These are phyloP conservation scores for Eucalyptus leucophloia DNA, from an alignment of 345 rosid genomes.

Conservation along the genomic window DNA sequence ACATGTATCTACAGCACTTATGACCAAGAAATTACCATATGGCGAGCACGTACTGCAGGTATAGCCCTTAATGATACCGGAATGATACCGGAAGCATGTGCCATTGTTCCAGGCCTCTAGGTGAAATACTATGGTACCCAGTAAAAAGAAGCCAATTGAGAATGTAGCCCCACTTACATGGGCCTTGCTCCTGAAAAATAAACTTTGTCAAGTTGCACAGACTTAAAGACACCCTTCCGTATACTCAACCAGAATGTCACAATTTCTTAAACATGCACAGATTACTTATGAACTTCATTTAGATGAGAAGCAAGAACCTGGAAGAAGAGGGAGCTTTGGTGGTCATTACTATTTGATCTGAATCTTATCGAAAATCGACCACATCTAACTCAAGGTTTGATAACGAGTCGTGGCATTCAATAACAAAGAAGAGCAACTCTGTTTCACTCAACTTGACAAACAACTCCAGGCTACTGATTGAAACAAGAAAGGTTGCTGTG, in stretches of 20 bases:
- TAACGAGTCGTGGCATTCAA: fast-evolving
- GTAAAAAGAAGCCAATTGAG: not conserved
- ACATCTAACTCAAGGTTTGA: too few relatives aligned
- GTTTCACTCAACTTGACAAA: too few relatives aligned
- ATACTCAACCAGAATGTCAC: not conserved
- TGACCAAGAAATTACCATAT: too few relatives aligned
- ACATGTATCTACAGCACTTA: too few relatives aligned
- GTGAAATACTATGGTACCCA: not conserved
- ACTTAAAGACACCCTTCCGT: not conserved
- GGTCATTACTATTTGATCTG: too few relatives aligned
- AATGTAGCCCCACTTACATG: not conserved
- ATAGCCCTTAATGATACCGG: not conserved
- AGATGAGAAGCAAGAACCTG: not conserved
- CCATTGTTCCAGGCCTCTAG: not conserved
- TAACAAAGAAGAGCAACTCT: too few relatives aligned
- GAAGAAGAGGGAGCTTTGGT: too few relatives aligned
- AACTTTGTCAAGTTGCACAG: not conserved
- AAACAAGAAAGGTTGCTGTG: too few relatives aligned
- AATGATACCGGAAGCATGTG: not conserved
- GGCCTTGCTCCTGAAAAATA: not conserved
- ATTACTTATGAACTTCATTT: not conserved
- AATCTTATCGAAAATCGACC: too few relatives aligned
- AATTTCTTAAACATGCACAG: too few relatives aligned
- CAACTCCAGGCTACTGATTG: too few relatives aligned
- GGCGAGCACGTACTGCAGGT: not conserved